Evolutionary conservation across 441 rosid genomes (phyloP), one percentile per base, ranked within the genome.

Genomic region (Capsella rubella): DNA sequence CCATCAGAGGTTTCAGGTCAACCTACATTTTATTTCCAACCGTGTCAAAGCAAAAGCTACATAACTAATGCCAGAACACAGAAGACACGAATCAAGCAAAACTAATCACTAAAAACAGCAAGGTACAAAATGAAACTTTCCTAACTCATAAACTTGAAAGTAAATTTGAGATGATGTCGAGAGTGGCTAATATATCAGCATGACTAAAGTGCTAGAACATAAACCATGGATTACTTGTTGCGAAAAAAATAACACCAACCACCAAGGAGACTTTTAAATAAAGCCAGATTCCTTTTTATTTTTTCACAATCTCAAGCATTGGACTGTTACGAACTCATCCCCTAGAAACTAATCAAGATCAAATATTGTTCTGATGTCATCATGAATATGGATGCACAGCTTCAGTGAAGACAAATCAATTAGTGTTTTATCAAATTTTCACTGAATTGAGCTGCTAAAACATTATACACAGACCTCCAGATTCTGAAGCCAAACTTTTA

Each of bases 401-500:
- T 40, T 62, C 21, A 68, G 54, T 25, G 8, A 49, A 58, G 28
- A 3, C 50, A 47, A 47, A 11, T 25, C n/a, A 51, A 25, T 47
- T 21, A 10, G 1, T 10, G 56, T 51, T 56, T 39, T 47, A 46
- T 56, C 9, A 45, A 11, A 58, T 8, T 71, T 47, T 21, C 25
- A 43, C 13, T 43, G 15, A 14, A 14, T 6, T 43, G 27, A 28
- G 42, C 57, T 0, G 16, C 31, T 42, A 51, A 75, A 45, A 46
- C 35, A 70, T 29, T 56, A 63, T 16, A 69, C 31, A 46, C 71
- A 65, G 46, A 89, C 97, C 93, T 92, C 96, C 87, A 43, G 4
- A 35, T 87, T 89, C 55, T 88, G 87, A 85, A 95, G 97, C 84
- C 82, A 72, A 73, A 82, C 86, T 76, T 85, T 90, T 16, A 92